Conservation (phyloP, 2,329 filamentous ascomycete genomes). For the Aspergillus caelatus region DNA sequence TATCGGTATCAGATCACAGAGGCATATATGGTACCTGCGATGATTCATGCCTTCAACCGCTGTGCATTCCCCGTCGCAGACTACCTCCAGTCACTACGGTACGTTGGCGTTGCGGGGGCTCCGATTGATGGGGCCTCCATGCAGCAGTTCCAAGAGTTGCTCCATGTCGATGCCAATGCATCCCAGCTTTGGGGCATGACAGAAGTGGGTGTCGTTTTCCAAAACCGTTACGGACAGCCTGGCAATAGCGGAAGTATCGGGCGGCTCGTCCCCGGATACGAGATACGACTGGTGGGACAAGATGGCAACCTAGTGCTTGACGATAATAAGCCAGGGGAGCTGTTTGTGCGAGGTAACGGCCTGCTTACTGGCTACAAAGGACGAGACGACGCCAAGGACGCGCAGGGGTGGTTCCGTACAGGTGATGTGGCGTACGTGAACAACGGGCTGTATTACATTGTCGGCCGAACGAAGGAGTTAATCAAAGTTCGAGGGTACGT, state of each 20-base stretch:
- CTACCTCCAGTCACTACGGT: constrained; percentile 46
- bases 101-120: constrained; percentile 54
- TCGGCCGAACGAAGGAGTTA: constrained; percentile 48
- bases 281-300: constrained; percentile 39
- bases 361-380: constrained; percentile 43
- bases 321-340: constrained; percentile 41
- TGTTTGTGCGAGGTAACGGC: constrained; percentile 44
- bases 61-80: constrained; percentile 25
- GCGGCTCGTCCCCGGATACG: constrained; percentile 44
- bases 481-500: constrained; percentile 52
- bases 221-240: constrained; percentile 41
- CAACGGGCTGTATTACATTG: constrained; percentile 42
- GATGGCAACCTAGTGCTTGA: constrained; percentile 33
- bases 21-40: constrained; percentile 51
- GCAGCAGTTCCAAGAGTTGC: constrained; percentile 43
- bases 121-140: constrained; percentile 48
- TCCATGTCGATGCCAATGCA: constrained; percentile 46
- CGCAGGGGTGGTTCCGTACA: constrained; percentile 47
- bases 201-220: constrained; percentile 52
- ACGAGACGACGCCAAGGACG: constrained; percentile 38
- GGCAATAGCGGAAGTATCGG: constrained; percentile 54
- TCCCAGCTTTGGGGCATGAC: constrained; percentile 60
- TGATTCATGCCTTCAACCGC: constrained; percentile 43
- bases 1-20: constrained; percentile 51
- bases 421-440: constrained; percentile 45